These are phyloP conservation scores for Xerocomellus amylosporus DNA, from an alignment of 768 basidiomycete genomes.

Conservation along the genomic window DNA sequence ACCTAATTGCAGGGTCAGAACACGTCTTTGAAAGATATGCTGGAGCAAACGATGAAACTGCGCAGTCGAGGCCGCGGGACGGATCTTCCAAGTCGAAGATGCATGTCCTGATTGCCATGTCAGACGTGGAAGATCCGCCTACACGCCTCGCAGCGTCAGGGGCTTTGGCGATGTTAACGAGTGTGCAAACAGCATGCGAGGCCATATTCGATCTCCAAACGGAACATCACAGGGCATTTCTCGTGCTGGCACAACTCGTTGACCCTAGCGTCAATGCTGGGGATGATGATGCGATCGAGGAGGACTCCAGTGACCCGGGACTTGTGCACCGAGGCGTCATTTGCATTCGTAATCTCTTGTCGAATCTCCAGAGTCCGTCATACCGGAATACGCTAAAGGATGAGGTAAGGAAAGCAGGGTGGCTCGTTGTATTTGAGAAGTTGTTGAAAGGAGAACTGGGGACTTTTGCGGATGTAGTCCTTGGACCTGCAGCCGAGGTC, in stretches of 20 bases:
- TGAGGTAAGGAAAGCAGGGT: conserved; percentile 51
- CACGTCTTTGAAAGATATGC: conserved; percentile 72
- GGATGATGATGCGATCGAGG: conserved; percentile 36
- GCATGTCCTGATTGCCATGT: conserved; percentile 79
- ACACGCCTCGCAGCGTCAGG: conserved; percentile 91
- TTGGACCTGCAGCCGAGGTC: conserved; percentile 50
- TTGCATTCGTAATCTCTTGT: conserved; percentile 64
- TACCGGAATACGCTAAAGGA: conserved; percentile 44
- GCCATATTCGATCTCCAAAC: conserved; percentile 61
- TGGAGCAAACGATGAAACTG: conserved; percentile 33
- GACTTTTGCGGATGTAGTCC: conserved; percentile 36
- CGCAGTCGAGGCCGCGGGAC: conserved; percentile 44
- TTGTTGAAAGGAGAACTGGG: conserved; percentile 44
- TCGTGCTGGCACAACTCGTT: conserved; percentile 64
- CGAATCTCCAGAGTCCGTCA: conserved; percentile 41
- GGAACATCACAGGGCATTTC: conserved; percentile 61
- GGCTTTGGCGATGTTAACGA: conserved; percentile 78
- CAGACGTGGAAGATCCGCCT: conserved; percentile 79
- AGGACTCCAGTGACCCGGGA: conserved; percentile 49
- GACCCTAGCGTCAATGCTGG: conserved; percentile 47
- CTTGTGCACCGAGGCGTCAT: conserved; percentile 77
- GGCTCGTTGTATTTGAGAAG: conserved; percentile 51
- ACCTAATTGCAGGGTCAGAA: conserved; percentile 78
- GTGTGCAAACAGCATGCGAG: conserved; percentile 56
- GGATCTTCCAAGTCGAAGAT: conserved; percentile 54